These are phyloP conservation scores for Phyllosticta paracitricarpa DNA, from an alignment of 2,329 filamentous ascomycete species.

Conservation along the genomic window DNA sequence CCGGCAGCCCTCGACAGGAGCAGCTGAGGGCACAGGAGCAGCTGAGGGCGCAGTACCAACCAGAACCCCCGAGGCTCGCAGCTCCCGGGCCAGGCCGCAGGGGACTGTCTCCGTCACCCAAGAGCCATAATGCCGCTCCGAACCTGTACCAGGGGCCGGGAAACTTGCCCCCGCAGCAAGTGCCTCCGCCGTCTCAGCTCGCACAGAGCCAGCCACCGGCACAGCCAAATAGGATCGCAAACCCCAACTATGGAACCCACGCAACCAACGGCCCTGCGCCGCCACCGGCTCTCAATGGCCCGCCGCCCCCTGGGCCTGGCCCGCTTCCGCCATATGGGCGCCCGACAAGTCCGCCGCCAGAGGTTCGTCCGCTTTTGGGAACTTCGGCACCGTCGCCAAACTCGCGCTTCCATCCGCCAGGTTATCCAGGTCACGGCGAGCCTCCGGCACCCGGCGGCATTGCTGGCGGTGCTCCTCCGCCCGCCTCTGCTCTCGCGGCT, in stretches of 20 bases:
- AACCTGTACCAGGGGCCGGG: slow-evolving; percentile 36
- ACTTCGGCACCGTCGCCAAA: slow-evolving; percentile 87
- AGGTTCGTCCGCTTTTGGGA: slow-evolving; percentile 73
- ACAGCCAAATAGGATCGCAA: slow-evolving; percentile 36
- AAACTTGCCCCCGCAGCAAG: slow-evolving; percentile 15
- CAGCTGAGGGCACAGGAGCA: slow-evolving; percentile 40
- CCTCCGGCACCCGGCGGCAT: slow-evolving; percentile 46
- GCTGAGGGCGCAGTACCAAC: slow-evolving; percentile 39
- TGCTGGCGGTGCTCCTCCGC: slow-evolving; percentile 57
- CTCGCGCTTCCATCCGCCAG: slow-evolving; percentile 71
- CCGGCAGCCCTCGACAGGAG: slow-evolving; percentile 68
- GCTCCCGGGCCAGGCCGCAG: slow-evolving; percentile 41
- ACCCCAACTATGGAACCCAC: slow-evolving; percentile 39
- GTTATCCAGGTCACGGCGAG: slow-evolving; percentile 67
- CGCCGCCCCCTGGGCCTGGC: slow-evolving; percentile 40
- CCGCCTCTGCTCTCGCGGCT: slow-evolving; percentile 54
- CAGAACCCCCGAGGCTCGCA: slow-evolving; percentile 51
- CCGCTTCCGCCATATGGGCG: slow-evolving; percentile 62
- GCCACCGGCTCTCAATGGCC: slow-evolving; percentile 36
- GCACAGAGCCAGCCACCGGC: slow-evolving; percentile 42
- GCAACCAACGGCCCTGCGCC: slow-evolving; percentile 37
- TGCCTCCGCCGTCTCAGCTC: slow-evolving; percentile 28
- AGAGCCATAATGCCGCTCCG: slow-evolving; percentile 44
- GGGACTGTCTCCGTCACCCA: slow-evolving; percentile 49
- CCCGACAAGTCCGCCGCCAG: slow-evolving; percentile 69